These are phyloP conservation scores for Jamesozyma hellenica DNA, from an alignment of 805 yeast genomes.

Conservation along the genomic window DNA sequence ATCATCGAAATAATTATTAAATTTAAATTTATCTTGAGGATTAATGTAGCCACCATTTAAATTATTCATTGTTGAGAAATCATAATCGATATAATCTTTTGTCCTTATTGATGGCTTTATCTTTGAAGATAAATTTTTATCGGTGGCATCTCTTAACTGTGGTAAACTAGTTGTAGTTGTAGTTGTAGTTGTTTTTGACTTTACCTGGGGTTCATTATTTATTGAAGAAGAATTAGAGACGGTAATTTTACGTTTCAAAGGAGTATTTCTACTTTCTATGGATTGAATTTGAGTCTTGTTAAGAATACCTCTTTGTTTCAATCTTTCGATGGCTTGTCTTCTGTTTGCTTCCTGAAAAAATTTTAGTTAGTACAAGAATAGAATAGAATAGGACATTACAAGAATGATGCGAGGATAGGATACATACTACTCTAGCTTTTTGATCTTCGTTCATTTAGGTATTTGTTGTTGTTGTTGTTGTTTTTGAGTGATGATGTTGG, in stretches of 20 bases:
- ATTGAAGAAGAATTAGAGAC: too few relatives aligned
- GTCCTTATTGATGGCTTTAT: conserved; percentile 42
- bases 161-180: not conserved
- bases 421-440: conserved; percentile 24
- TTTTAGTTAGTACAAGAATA: conserved; percentile 1
- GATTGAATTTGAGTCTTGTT: conserved; percentile 14
- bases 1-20: conserved; percentile 6
- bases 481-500: too few relatives aligned
- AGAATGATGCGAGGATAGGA: too few relatives aligned
- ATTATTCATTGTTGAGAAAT: conserved; percentile 84
- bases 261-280: conserved; percentile 17
- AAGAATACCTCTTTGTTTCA: conserved; percentile 37
- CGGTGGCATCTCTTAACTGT: not conserved
- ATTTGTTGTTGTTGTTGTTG: too few relatives aligned
- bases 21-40: conserved; percentile 12
- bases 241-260: too few relatives aligned
- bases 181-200: conserved; percentile 4
- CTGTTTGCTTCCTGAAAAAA: conserved; percentile 43
- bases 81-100: conserved; percentile 70
- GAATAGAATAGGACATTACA: not conserved
- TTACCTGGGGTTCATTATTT: too few relatives aligned
- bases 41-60: conserved; percentile 74
- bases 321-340: conserved; percentile 48
- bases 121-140: conserved; percentile 9
- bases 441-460: conserved; percentile 22